Evolutionary conservation across 768 basidiomycete genomes (phyloP).

Genomic region (Clitopilus passeckerianus): DNA sequence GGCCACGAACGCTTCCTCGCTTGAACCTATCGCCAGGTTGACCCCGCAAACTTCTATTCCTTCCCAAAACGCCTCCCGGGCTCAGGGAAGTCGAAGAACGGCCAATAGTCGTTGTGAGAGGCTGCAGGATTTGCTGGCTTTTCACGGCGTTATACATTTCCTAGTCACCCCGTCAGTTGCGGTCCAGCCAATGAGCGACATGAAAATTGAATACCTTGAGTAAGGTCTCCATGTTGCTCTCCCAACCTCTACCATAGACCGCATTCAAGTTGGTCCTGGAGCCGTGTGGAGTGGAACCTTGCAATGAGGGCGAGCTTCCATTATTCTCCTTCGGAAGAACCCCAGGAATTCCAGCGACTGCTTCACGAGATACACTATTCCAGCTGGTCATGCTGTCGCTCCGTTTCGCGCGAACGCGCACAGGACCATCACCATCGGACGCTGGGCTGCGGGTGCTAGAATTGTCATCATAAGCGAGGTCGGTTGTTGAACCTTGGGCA

Average conservation of each 20-base stretch:
- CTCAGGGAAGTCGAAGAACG: conserved; percentile 55
- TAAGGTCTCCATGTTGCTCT: conserved; percentile 77
- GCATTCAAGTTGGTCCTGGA: conserved; percentile 20
- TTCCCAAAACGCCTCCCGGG: conserved; percentile 45
- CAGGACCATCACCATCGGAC: conserved; percentile 51
- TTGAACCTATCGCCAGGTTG: conserved; percentile 79
- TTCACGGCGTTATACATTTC: conserved; percentile 96
- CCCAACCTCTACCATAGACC: conserved; percentile 70
- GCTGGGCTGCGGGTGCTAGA: conserved; percentile 52
- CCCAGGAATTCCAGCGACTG: conserved; percentile 33
- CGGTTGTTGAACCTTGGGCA: conserved; percentile 46
- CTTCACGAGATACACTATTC: conserved; percentile 71
- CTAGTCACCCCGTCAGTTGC: conserved; percentile 27
- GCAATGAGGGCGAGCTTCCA: conserved; percentile 62
- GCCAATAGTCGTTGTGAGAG: conserved; percentile 43
- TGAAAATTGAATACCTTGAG: conserved; percentile 57
- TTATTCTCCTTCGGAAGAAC: conserved; percentile 37
- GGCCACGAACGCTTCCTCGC: conserved; percentile 86
- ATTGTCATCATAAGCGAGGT: conserved; percentile 62
- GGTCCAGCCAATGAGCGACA: no score
- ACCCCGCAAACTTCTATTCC: conserved; percentile 70
- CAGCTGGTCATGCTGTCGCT: conserved; percentile 85
- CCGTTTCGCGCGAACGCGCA: conserved; percentile 61
- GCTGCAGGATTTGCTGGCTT: conserved; percentile 85
- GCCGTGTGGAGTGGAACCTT: conserved; percentile 41